Evolutionary conservation across 768 basidiomycete species (phyloP).

Genomic region (Flagelloscypha sp.): DNA sequence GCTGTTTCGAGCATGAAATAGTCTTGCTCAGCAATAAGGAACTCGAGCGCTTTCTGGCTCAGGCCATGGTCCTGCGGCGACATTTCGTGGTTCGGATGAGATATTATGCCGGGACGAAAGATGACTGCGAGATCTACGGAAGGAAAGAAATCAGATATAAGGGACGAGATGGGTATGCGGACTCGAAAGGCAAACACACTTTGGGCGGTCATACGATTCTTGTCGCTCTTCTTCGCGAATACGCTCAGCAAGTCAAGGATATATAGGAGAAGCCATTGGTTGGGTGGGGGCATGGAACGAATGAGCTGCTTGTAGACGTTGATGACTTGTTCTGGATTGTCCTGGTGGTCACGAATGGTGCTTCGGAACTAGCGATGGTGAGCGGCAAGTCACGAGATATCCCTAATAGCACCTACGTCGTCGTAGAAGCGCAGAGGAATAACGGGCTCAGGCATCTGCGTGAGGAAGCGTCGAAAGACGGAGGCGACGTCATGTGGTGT

Average conservation of each 20-base stretch:
- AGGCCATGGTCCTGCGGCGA: slow-evolving; percentile 78
- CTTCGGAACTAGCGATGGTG: slow-evolving; percentile 58
- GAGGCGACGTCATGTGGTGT: slow-evolving; percentile 97
- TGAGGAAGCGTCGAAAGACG: slow-evolving; percentile 91
- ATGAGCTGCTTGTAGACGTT: slow-evolving; percentile 80
- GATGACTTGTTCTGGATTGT: slow-evolving; percentile 65
- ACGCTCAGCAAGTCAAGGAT: slow-evolving; percentile 94
- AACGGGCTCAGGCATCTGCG: slow-evolving; percentile 95
- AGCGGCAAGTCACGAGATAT: slow-evolving; percentile 9
- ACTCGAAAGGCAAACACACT: slow-evolving; percentile 47
- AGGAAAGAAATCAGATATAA: slow-evolving; percentile 1
- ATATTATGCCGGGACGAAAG: slow-evolving; percentile 91
- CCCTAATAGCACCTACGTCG: slow-evolving; percentile 51
- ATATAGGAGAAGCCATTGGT: slow-evolving; percentile 95
- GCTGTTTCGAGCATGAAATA: slow-evolving; percentile 89
- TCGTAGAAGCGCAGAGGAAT: slow-evolving; percentile 89
- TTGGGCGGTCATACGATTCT: slow-evolving; percentile 92
- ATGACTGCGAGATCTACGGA: slow-evolving; percentile 86
- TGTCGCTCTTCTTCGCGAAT: slow-evolving; percentile 83
- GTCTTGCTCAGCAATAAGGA: slow-evolving; percentile 93
- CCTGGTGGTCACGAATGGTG: slow-evolving; percentile 59
- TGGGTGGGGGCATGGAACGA: slow-evolving; percentile 72
- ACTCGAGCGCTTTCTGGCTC: slow-evolving; percentile 87
- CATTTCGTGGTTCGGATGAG: slow-evolving; percentile 82
- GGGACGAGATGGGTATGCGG: slow-evolving; percentile 1